A percentile compares a stretch with the other conserved stretches of the same genome.
Evolutionary conservation across 768 basidiomycete species (phyloP).

Genomic region (Pholiota conissans): DNA sequence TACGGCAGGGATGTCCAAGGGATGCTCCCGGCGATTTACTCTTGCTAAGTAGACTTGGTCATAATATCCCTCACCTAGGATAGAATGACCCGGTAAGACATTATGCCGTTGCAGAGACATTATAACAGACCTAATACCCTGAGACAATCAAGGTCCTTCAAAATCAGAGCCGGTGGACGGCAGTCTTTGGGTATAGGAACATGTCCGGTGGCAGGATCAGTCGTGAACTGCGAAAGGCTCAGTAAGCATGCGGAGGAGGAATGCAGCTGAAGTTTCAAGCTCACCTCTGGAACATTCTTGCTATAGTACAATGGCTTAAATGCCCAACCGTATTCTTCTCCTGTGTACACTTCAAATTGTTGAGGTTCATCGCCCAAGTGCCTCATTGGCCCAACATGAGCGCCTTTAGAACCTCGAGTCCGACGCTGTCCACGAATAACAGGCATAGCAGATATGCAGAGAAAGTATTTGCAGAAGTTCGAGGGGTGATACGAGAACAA

Average conservation of each 20-base stretch:
- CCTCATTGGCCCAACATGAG: too few species aligned
- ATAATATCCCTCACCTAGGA: background rate
- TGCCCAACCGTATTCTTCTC: background rate
- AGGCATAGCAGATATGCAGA: background rate
- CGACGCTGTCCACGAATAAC: background rate
- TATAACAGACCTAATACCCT: conserved; percentile 36
- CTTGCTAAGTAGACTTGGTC: background rate
- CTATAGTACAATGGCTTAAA: background rate
- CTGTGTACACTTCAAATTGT: background rate
- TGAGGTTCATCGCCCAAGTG: too few species aligned
- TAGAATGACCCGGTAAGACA: background rate
- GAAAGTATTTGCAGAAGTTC: background rate
- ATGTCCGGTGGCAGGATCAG: too few species aligned
- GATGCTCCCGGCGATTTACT: background rate
- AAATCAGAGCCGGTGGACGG: conserved; percentile 34
- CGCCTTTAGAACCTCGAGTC: too few species aligned
- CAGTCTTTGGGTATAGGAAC: conserved; percentile 26
- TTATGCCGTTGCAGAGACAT: background rate
- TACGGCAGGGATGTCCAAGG: background rate
- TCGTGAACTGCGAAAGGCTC: background rate
- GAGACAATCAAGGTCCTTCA: conserved; percentile 43
- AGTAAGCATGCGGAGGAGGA: background rate
- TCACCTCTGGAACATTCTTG: background rate
- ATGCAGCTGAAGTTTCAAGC: background rate
- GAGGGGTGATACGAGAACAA: background rate